Base-by-base conservation (phyloP, 2,329 filamentous ascomycete species). In the Pseudocercospora fijiensis region DNA sequence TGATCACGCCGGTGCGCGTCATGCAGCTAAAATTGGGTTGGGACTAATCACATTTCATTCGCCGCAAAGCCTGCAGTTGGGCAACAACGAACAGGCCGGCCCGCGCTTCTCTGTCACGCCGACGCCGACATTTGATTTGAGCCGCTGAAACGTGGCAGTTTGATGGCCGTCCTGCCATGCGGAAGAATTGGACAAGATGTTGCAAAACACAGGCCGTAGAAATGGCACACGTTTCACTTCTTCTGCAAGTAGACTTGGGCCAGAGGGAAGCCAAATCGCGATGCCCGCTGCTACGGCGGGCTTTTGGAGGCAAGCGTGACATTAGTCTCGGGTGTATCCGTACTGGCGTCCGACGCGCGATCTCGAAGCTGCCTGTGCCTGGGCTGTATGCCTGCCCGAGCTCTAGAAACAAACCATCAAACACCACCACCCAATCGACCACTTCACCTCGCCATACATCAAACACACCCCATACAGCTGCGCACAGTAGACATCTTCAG, bases 71-170 rank as follows among this genome's bases (percentile, higher is more conserved):
- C 49, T 53, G 49, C 6, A 27, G 49, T 53, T 53, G 49, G 49
- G 49, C 49, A 53, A 26, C 22, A 53, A 53, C 16, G 49, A 28
- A 53, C 49, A 53, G 49, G 49, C n/a, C n/a, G n/a, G n/a, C n/a
- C n/a, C n/a, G n/a, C n/a, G n/a, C 49, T 53, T 53, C 49, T 53
- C 49, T 53, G 26, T 6, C 49, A 26, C 55, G 55, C 55, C 55
- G 55, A 26, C 55, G 55, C 55, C 55, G 55, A 43, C 30, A 27
- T 27, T 45, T n/a, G 55, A 43, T 57, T n/a, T 57, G 55, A 22
- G 55, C n/a, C 55, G 28, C 28, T 41, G 55, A 57, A 41, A 43
- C 37, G 55, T 57, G 26, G 30, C 55, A 57, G 55, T 10, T 24
- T 57, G 30, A 57, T 51, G 18, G 22, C 24, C 5, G 47, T 26